Evolutionary conservation across 2,329 filamentous ascomycete genomes (phyloP).

Genomic region (Amylocarpus encephaloides): DNA sequence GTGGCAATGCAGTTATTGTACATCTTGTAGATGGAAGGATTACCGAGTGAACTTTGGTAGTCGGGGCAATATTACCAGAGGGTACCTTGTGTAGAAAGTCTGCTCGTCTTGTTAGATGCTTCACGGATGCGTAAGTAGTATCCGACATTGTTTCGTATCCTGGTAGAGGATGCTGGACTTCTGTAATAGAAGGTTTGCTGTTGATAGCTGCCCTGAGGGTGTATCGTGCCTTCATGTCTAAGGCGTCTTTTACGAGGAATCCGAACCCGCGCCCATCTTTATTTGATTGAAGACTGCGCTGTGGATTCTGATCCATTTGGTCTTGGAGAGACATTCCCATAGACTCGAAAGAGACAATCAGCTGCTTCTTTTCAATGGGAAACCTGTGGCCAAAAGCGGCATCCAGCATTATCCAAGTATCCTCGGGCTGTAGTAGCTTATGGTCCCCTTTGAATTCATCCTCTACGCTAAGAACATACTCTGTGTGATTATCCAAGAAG

Average conservation of each 20-base stretch:
- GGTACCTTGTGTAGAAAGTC: conserved; percentile 49
- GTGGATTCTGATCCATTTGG: not conserved
- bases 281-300: not conserved
- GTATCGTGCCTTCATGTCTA: conserved; percentile 22
- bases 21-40: conserved; percentile 44
- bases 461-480: conserved; percentile 33
- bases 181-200: conserved; percentile 38
- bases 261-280: conserved; percentile 1
- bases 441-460: conserved; percentile 42
- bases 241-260: conserved; percentile 18
- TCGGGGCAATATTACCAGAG: not conserved
- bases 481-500: conserved; percentile 27
- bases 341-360: conserved; percentile 18
- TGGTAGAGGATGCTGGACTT: conserved; percentile 35
- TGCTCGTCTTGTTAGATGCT: conserved; percentile 45
- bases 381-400: conserved; percentile 22
- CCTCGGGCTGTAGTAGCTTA: conserved; percentile 6
- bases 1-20: conserved; percentile 42
- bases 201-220: conserved; percentile 38
- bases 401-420: conserved; percentile 21
- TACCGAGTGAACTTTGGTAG: conserved; percentile 37
- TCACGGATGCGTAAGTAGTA: conserved; percentile 44
- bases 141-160: conserved; percentile 38
- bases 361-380: conserved; percentile 13
- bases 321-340: not conserved